Evolutionary conservation across 345 rosid species (phyloP), one percentile per base, ranked within the genome.

Genomic region (Aurinia saxatilis): DNA sequence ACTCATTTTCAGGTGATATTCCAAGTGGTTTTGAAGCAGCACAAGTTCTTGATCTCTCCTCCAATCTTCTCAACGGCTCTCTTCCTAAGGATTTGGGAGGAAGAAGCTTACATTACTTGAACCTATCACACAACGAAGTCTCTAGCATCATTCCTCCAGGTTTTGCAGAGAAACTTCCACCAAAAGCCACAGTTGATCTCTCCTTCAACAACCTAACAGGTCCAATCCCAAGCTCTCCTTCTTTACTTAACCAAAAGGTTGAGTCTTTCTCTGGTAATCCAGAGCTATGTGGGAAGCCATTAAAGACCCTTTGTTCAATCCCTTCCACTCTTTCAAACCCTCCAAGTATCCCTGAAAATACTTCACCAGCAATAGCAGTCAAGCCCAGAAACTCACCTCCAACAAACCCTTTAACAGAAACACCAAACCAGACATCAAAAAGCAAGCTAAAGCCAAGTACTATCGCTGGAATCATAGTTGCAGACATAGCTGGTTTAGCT

Each of bases 281-380:
- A 3, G 84, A 79, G 48, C 72, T 92, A 9, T 92, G 98, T 50
- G 98, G 98, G 45, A 85, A 82, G 70, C 98, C 98, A 12, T 34
- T 92, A 48, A 81, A 80, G 79, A 85, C 55, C 63, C 83, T 82
- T 42, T 92, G 98, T 39, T 74, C 85, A 23, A 80, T 86, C 18
- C 95, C 95, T 58, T 88, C 98, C 12, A 80, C 87, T 50, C 80
- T 79, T 12, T 83, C 98, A 0, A 65, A 79, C 23, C 89, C 95
- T 36, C 96, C 96, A 29, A 86, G 83, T 35, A 65, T 21, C 57
- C 52, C 92, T 21, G 75, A 82, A 6, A 79, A 70, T 18, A 21
- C 77, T 13, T 73, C 98, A 29, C 96, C 98, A 6, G 98, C 98
- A 10, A 86, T 92, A 47, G 98, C 98, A 1, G 98, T 84, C 21